Conservation (phyloP, 1,284 basidiomycete genomes). For the Austroboletus novae-zelandiae region DNA sequence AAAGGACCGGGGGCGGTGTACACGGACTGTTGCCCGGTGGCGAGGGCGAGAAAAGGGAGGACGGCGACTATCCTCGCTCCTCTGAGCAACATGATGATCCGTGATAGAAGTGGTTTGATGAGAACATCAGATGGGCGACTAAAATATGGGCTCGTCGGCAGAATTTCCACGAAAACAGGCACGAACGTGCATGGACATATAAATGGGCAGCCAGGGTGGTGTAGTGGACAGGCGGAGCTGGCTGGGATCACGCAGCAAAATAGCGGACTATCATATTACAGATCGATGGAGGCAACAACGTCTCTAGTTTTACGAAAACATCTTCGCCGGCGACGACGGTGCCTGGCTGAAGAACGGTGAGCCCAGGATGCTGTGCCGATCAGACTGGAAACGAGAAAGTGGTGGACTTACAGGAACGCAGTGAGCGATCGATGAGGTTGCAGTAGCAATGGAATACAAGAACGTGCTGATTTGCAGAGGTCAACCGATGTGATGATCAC, state of each 20-base stretch:
- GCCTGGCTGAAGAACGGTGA: too few species aligned
- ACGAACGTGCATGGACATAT: conserved; percentile 16
- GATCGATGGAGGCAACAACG: conserved; percentile 4
- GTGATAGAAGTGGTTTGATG: not conserved
- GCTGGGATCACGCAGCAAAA: too few species aligned
- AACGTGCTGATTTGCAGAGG: conserved; percentile 11
- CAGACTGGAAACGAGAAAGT: not conserved
- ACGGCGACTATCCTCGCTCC: conserved; percentile 1
- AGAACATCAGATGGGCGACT: not conserved
- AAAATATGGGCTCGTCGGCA: not conserved
- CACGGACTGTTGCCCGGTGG: conserved; percentile 36
- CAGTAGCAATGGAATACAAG: conserved; percentile 11
- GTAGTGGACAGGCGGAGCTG: too few species aligned
- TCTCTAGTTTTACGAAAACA: conserved; percentile 5
- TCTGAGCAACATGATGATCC: conserved; percentile 12
- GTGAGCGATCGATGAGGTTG: not conserved
- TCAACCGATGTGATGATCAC: conserved; percentile 10
- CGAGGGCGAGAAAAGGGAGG: conserved; percentile 9
- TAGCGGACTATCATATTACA: conserved; percentile 15
- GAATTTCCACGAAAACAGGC: conserved; percentile 8
- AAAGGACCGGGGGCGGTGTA: conserved; percentile 63
- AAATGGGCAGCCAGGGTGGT: too few species aligned
- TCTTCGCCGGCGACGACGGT: too few species aligned
- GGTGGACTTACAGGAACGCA: conserved; percentile 13
- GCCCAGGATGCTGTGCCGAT: conserved; percentile 6